These are phyloP conservation scores for Fusarium floridanum DNA, from an alignment of 2,329 filamentous ascomycete genomes.

Conservation along the genomic window DNA sequence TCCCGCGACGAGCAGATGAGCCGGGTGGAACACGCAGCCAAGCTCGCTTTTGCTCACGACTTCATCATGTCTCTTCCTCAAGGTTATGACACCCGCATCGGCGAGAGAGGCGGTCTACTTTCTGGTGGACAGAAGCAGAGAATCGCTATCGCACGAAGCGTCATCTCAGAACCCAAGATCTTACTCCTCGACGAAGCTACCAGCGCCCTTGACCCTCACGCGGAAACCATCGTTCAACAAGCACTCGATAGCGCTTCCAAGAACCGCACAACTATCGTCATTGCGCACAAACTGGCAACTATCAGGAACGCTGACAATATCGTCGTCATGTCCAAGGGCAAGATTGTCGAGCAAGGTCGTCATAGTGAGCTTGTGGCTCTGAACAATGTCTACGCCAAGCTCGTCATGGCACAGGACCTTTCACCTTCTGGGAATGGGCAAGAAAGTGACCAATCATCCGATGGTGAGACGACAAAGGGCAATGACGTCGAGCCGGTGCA, in stretches of 20 bases:
- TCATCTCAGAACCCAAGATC: conserved; percentile 61
- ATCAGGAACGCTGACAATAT: conserved; percentile 73
- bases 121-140: conserved; percentile 76
- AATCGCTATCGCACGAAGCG: conserved; percentile 67
- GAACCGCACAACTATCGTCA: conserved; percentile 72
- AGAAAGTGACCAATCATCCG: background rate
- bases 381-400: conserved; percentile 60
- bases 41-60: conserved; percentile 62
- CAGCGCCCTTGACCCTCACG: conserved; percentile 61
- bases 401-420: conserved; percentile 59
- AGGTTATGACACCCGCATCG: conserved; percentile 67
- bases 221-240: conserved; percentile 64
- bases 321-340: conserved; percentile 69
- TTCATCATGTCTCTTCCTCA: conserved; percentile 61
- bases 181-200: conserved; percentile 77
- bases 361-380: conserved; percentile 64
- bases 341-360: conserved; percentile 68
- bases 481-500: background rate
- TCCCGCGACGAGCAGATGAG: conserved; percentile 55
- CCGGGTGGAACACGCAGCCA: conserved; percentile 59
- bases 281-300: conserved; percentile 70
- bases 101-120: conserved; percentile 71
- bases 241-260: conserved; percentile 65
- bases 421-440: conserved; percentile 1
- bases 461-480: background rate